phyloP scores from a whole-genome alignment of 805 yeast species.

The Myxozyma nipponensis region DNA sequence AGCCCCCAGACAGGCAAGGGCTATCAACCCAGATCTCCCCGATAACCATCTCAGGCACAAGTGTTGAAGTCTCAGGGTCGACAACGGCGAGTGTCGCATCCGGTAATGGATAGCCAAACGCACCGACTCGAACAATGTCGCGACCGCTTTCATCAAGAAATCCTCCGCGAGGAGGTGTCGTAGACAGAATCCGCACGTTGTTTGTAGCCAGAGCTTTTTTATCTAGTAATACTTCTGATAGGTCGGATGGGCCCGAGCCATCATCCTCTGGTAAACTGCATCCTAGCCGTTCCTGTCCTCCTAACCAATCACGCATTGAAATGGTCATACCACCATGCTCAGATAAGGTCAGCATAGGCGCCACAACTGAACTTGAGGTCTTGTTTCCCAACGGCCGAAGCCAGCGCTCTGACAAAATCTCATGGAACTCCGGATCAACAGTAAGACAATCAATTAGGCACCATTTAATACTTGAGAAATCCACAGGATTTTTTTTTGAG shows the following conservation, averaged over 20 bases:
- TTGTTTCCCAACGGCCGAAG: constrained; percentile 83
- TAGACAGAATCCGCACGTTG: constrained; percentile 59
- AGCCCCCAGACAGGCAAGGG: constrained; percentile 85
- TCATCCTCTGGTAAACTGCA: constrained; percentile 45
- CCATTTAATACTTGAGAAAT: constrained; percentile 78
- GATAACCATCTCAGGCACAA: constrained; percentile 71
- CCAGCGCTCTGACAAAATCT: constrained; percentile 85
- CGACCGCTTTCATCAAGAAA: constrained; percentile 31
- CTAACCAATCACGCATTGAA: constrained; percentile 87
- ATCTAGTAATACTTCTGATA: constrained; percentile 68
- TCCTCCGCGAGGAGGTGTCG: constrained; percentile 47
- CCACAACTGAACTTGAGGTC: constrained; percentile 67
- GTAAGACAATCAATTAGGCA: constrained; percentile 84
- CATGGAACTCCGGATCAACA: constrained; percentile 90
- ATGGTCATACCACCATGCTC: constrained; percentile 97
- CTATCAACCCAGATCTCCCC: constrained; percentile 99
- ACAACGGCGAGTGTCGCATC: constrained; percentile 92
- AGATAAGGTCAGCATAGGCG: constrained; percentile 82
- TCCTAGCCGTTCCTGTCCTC: constrained; percentile 61
- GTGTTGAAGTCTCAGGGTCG: constrained; percentile 80
- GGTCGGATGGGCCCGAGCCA: constrained; percentile 40
- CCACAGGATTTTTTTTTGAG: constrained; percentile 68
- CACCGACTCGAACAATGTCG: constrained; percentile 61
- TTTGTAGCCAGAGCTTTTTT: constrained; percentile 70
- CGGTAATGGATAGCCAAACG: constrained; percentile 92